A percentile compares a stretch with the other conserved stretches of the same genome.
These are phyloP conservation scores for Prunella vulgaris DNA, from an alignment of 257 asterid genomes.

Conservation along the genomic window DNA sequence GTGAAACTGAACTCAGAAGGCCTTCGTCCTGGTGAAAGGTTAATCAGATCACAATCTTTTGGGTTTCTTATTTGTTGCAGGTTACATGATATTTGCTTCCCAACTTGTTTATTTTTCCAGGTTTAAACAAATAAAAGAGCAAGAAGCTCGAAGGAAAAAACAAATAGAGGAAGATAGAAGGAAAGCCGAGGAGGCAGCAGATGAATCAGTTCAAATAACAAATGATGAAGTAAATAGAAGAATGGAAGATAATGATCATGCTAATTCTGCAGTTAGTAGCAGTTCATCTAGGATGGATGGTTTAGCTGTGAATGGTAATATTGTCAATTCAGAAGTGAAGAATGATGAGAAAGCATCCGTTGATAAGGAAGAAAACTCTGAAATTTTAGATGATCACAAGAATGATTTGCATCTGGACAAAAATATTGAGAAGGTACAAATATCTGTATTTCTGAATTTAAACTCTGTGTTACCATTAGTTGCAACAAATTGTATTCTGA, in stretches of 20 bases:
- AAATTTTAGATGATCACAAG: conserved; percentile 28
- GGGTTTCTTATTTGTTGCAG: conserved; percentile 6
- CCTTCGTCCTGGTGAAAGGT: conserved; percentile 93
- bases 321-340: conserved; percentile 30
- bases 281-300: conserved; percentile 29
- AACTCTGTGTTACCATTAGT: conserved; percentile 6
- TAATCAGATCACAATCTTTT: conserved; percentile 11
- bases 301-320: conserved; percentile 39
- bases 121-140: conserved; percentile 87
- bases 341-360: conserved; percentile 25
- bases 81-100: background rate
- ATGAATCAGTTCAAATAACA: conserved; percentile 28
- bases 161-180: conserved; percentile 70
- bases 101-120: conserved; percentile 34
- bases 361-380: conserved; percentile 24
- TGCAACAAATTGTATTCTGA: conserved; percentile 7
- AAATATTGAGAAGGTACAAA: conserved; percentile 45
- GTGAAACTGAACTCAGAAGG: conserved; percentile 48
- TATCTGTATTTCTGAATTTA: conserved; percentile 10
- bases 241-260: conserved; percentile 18
- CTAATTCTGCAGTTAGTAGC: conserved; percentile 8
- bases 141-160: conserved; percentile 60
- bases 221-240: conserved; percentile 29
- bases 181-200: conserved; percentile 43
- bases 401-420: conserved; percentile 37